Conservation (phyloP, 371 early-diverging fungal genomes). For the Lichtheimia ramosa region DNA sequence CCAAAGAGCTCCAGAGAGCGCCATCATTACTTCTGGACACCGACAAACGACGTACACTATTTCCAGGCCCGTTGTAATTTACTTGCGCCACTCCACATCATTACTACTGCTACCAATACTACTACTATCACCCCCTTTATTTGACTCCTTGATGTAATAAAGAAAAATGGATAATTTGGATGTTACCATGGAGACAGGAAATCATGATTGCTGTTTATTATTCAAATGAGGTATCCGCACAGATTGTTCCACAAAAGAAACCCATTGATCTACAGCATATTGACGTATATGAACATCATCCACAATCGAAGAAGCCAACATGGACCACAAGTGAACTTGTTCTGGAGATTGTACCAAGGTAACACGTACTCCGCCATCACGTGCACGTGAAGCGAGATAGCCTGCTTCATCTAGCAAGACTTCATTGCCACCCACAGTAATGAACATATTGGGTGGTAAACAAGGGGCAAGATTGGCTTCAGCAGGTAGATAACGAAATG, state of each 20-base stretch:
- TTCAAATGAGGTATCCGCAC: neutral
- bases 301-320: constrained; percentile 25
- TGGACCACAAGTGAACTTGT: constrained; percentile 34
- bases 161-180: too few relatives aligned
- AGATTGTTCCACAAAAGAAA: constrained; percentile 59
- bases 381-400: constrained; percentile 30
- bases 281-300: constrained; percentile 51
- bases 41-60: too few relatives aligned
- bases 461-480: constrained; percentile 15
- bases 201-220: too few relatives aligned
- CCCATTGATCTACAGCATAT: constrained; percentile 88
- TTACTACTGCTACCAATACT: too few relatives aligned
- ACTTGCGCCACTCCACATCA: too few relatives aligned
- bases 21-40: too few relatives aligned
- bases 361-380: constrained; percentile 29
- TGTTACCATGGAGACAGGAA: too few relatives aligned
- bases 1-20: neutral
- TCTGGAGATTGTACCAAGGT: constrained; percentile 35
- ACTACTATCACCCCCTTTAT: too few relatives aligned
- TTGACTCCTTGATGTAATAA: too few relatives aligned
- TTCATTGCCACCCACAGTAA: constrained; percentile 44
- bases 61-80: too few relatives aligned
- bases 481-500: constrained; percentile 17
- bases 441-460: constrained; percentile 28
- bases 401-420: constrained; percentile 46